Evolutionary conservation across 2,329 filamentous ascomycete genomes (phyloP), one percentile per base, ranked within the genome.

Genomic region (Pestalotiopsis sp.): DNA sequence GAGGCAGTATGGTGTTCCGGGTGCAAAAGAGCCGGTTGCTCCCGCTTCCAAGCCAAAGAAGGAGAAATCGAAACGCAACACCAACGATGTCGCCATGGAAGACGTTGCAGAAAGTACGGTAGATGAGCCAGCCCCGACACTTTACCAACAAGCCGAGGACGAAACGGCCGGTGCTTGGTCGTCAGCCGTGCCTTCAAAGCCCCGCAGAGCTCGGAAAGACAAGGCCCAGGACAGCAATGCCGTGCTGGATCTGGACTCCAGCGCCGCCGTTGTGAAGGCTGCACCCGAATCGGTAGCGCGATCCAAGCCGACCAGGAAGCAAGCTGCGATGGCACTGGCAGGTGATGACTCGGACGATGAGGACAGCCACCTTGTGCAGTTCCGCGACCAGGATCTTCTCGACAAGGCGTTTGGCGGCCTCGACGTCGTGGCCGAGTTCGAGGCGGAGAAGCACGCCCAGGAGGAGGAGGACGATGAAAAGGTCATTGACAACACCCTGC

Each of bases 371-470:
- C 80, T 90, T 2, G 82, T 91, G 66, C 85, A 86, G 25, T 85
- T 90, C 73, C 84, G 84, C 64, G 88, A 91, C 74, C 84, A 87
- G 72, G 89, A 91, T 52, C 89, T 97, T 69, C 91, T 97, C 68
- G 91, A 92, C 71, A 88, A 90, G 73, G 95, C 94, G 4, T 98
- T 99, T 79, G 95, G 95, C 2, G 94, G 93, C 57, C 90, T 95
- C 75, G 93, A 97, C 78, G 93, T 97, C 1, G 90, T 92, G 9
- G 89, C 88, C 60, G 91, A 94, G 52, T 99, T 98, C 77, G 88
- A 89, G 68, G 86, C 86, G 49, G 95, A 98, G 77, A 98, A 98
- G 82, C 86, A 85, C 17, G 88, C 89, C 64, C 84, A 88, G 1
- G 88, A 90, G 20, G 86, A 89, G 38, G 92, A 93, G 20, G 94